Conservation (phyloP, 495 filamentous ascomycete genomes). For the Penicillium daleae region DNA sequence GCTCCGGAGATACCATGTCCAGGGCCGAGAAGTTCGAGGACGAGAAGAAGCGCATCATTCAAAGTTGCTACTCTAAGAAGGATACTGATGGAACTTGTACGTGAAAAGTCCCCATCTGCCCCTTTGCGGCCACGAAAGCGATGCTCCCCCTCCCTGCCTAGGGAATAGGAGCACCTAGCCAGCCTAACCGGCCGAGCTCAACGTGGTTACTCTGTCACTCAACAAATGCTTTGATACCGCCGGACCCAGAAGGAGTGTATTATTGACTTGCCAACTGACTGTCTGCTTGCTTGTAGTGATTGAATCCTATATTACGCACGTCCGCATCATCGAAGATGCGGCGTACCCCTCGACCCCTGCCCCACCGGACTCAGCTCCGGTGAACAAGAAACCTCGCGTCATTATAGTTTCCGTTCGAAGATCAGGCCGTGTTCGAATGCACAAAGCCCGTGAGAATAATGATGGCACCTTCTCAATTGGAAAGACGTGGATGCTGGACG, state of each 20-base stretch:
- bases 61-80: slow-evolving; percentile 87
- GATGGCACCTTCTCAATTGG: slow-evolving; percentile 96
- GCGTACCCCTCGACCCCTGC: slow-evolving; percentile 83
- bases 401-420: slow-evolving; percentile 92
- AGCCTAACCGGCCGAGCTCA: not conserved
- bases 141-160: slow-evolving; percentile 7
- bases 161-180: slow-evolving; percentile 14
- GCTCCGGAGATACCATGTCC: slow-evolving; percentile 43
- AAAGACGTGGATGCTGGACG: slow-evolving; percentile 95
- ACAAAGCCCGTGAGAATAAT: slow-evolving; percentile 93
- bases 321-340: slow-evolving; percentile 83
- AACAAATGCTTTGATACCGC: not conserved
- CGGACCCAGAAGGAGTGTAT: not conserved
- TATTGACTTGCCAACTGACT: slow-evolving; percentile 18
- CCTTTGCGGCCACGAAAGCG: not conserved
- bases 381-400: slow-evolving; percentile 84
- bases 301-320: slow-evolving; percentile 98
- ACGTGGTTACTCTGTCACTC: not conserved
- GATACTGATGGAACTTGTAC: slow-evolving; percentile 81
- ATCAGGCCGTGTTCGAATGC: slow-evolving; percentile 89
- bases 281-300: slow-evolving; percentile 55
- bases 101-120: slow-evolving; percentile 31
- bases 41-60: slow-evolving; percentile 89
- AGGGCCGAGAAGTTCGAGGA: slow-evolving; percentile 93
- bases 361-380: slow-evolving; percentile 67